These are phyloP conservation scores for Alternaria incomplexa DNA, from an alignment of 2,329 filamentous ascomycete species.

Conservation along the genomic window DNA sequence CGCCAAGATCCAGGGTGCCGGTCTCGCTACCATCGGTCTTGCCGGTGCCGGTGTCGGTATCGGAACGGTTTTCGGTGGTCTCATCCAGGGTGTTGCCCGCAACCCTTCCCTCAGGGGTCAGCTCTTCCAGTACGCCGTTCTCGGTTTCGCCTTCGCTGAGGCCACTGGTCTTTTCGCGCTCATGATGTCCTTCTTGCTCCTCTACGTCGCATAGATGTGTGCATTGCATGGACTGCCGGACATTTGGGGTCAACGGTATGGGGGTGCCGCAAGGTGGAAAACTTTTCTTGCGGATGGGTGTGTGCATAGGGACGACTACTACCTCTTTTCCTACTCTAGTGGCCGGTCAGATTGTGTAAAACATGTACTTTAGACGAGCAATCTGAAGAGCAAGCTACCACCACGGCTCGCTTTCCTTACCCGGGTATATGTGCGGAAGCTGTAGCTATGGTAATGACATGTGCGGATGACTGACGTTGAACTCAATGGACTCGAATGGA, in stretches of 20 bases:
- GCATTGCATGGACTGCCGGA: conserved; percentile 42
- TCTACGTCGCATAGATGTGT: conserved; percentile 51
- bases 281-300: conserved; percentile 45
- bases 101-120: conserved; percentile 94
- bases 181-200: conserved; percentile 55
- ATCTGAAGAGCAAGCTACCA: conserved; percentile 52
- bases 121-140: conserved; percentile 95
- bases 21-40: conserved; percentile 82
- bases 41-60: conserved; percentile 94
- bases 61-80: conserved; percentile 90
- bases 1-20: conserved; percentile 52
- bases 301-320: conserved; percentile 50
- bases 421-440: conserved; percentile 30
- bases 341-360: conserved; percentile 53
- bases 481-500: conserved; percentile 40
- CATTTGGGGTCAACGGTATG: conserved; percentile 42
- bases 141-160: conserved; percentile 94
- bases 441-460: conserved; percentile 33
- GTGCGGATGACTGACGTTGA: conserved; percentile 25
- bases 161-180: conserved; percentile 73
- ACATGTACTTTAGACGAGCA: conserved; percentile 53
- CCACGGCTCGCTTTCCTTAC: conserved; percentile 38
- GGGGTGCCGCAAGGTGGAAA: conserved; percentile 44
- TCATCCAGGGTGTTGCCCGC: conserved; percentile 87
- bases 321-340: conserved; percentile 47